Conservation (phyloP, 2,329 filamentous ascomycete species). For the Colletotrichum tropicicola region DNA sequence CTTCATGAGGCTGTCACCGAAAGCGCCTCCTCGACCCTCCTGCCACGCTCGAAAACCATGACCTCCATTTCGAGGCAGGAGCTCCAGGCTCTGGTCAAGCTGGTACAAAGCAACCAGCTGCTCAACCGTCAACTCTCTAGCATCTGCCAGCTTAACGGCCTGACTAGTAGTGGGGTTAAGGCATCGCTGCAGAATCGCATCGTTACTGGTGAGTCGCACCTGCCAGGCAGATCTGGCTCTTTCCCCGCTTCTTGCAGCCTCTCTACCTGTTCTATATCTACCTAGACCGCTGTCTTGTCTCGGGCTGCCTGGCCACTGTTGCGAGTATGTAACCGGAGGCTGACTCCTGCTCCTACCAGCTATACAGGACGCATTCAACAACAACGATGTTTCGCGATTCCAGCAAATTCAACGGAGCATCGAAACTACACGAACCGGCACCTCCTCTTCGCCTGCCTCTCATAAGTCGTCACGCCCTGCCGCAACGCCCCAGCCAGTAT, state of each 20-base stretch:
- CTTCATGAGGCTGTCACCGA: conserved; percentile 31
- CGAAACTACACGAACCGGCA: conserved; percentile 31
- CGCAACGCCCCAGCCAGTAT: conserved; percentile 5
- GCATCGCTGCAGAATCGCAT: conserved; percentile 82
- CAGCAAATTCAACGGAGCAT: conserved; percentile 55
- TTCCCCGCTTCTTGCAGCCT: neutral
- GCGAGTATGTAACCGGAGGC: too few species aligned
- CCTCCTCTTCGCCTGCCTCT: conserved; percentile 25
- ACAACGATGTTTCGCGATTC: conserved; percentile 50
- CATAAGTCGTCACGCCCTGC: conserved; percentile 14
- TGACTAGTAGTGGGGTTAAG: conserved; percentile 87
- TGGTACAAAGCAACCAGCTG: conserved; percentile 53
- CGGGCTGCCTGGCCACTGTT: too few species aligned
- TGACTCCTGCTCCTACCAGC: conserved; percentile 40
- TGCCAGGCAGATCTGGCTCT: neutral
- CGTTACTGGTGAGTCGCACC: conserved; percentile 71
- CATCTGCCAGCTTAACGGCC: conserved; percentile 78
- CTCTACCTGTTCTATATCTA: neutral
- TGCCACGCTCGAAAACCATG: conserved; percentile 32
- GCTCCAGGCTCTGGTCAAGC: conserved; percentile 53
- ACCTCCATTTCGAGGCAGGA: conserved; percentile 48
- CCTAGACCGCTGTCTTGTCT: too few species aligned
- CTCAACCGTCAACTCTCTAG: conserved; percentile 75
- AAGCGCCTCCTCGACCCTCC: conserved; percentile 11
- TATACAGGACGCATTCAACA: conserved; percentile 48